Evolutionary conservation across 306 rosid species (phyloP).

Genomic region (Geum urbanum): DNA sequence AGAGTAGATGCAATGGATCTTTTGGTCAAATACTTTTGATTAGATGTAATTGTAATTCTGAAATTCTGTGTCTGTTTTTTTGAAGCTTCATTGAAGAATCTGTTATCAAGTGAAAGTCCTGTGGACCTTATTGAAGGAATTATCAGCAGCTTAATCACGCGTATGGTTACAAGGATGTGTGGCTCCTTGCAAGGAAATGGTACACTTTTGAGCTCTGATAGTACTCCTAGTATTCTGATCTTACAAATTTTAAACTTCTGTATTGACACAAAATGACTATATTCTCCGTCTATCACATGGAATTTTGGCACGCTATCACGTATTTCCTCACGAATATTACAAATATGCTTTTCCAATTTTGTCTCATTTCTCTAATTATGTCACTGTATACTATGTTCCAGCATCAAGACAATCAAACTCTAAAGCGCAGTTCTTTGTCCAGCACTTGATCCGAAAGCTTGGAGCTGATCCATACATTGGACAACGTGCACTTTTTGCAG

Average conservation of each 20-base stretch:
- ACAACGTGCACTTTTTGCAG: slow-evolving; percentile 60
- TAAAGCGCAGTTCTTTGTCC: slow-evolving; percentile 45
- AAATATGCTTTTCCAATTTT: not conserved
- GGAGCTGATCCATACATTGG: slow-evolving; percentile 70
- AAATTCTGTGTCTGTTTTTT: slow-evolving; percentile 11
- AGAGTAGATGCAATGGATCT: not conserved
- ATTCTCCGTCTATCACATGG: slow-evolving; percentile 1
- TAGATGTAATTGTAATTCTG: slow-evolving; percentile 2
- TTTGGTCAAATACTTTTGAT: not conserved
- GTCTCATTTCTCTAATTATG: not conserved
- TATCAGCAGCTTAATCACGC: slow-evolving; percentile 57
- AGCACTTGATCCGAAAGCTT: slow-evolving; percentile 75
- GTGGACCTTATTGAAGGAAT: slow-evolving; percentile 63
- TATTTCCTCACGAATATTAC: slow-evolving; percentile 2
- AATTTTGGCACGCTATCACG: slow-evolving; percentile 9
- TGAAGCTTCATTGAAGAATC: slow-evolving; percentile 69
- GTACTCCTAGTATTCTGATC: not conserved
- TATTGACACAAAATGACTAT: not conserved
- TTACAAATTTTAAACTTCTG: not conserved
- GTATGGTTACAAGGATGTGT: slow-evolving; percentile 62
- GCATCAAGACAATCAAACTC: slow-evolving; percentile 37
- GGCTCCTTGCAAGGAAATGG: slow-evolving; percentile 52
- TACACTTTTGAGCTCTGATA: slow-evolving; percentile 24
- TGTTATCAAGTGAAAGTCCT: slow-evolving; percentile 43
- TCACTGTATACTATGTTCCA: slow-evolving; percentile 27